phyloP scores from a whole-genome alignment of 108 stramenopile species.

The Cyclotella cryptica region DNA sequence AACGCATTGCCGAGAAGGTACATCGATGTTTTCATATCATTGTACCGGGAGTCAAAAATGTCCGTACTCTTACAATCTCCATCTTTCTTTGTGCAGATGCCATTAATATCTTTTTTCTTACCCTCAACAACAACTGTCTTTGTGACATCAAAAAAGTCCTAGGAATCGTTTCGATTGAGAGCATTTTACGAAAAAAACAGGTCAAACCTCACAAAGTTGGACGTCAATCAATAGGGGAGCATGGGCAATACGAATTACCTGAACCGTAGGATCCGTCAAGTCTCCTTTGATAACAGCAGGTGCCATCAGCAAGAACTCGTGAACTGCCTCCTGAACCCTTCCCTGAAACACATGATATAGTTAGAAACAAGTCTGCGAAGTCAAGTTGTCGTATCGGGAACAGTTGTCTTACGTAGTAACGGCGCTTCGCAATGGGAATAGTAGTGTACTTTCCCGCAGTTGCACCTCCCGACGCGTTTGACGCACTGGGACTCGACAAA shows the following conservation, averaged over 20 bases:
- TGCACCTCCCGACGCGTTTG: constrained; percentile 62
- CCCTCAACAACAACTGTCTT: constrained; percentile 76
- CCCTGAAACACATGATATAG: constrained; percentile 26
- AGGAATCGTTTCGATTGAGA: background rate
- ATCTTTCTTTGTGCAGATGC: constrained; percentile 89
- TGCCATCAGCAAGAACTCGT: constrained; percentile 81
- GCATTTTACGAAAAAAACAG: background rate
- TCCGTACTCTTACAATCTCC: constrained; percentile 73
- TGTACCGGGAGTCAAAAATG: constrained; percentile 82
- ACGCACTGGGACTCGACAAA: constrained; percentile 1
- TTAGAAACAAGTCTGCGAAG: too few relatives aligned
- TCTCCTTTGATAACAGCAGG: constrained; percentile 85
- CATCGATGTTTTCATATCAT: constrained; percentile 90
- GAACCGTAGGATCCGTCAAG: constrained; percentile 57
- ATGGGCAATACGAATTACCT: constrained; percentile 64
- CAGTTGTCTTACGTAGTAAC: constrained; percentile 60
- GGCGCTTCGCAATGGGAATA: constrained; percentile 85
- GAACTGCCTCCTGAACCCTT: constrained; percentile 80
- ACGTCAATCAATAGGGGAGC: constrained; percentile 1
- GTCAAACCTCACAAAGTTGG: background rate
- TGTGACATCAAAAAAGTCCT: constrained; percentile 59
- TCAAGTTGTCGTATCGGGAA: too few relatives aligned
- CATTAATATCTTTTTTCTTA: constrained; percentile 76
- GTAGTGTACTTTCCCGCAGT: constrained; percentile 92
- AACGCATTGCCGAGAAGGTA: constrained; percentile 90